Evolutionary conservation across 1,284 basidiomycete genomes (phyloP), one percentile per base, ranked within the genome.

Genomic region (Cutaneotrichosporon sp.): DNA sequence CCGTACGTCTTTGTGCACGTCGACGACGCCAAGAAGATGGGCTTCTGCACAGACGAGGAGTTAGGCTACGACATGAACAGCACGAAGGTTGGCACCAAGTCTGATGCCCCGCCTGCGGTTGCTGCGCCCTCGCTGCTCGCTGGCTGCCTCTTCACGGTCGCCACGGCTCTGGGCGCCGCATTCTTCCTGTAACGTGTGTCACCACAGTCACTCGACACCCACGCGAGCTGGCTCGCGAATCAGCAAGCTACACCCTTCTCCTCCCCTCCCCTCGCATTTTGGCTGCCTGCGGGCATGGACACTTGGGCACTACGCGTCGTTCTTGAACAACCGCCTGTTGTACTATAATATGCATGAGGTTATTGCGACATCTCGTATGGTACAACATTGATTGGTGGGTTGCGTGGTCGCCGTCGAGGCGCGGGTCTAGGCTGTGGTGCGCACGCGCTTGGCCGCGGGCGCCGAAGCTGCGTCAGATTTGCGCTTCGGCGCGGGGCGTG

Each of bases 1-100:
- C 73, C 73, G 30, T 72, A 75, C 55, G 69, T 73, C 36, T 54
- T 46, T 12, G 51, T 46, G 23, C 44, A 40, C 20, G 52, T 45
- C 51, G 21, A 26, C 4, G 54, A 55, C 45, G 57, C 57, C 15
- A 23, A 26, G 22, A 34, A 42, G 14, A 41, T 56, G 15, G 37
- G 39, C 23, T 41, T 59, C 17, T 59, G 57, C 49, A 37, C 46
- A 5, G 17, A 52, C 42, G 39, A 45, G 21, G 40, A 58, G 49
- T 22, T 58, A 13, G 56, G 56, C 38, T 41, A 54, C 17, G 41
- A 49, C n/a, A 33, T 30, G 26, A 44, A 36, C 44, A 18, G 39
- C 39, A 37, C 33, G 20, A n/a, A 30, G 30, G 15, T 17, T 18
- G 4, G 15, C 36, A 13, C 15, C 35, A 38, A 20, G 21, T 23